phyloP scores from a whole-genome alignment of 495 filamentous ascomycete genomes.

The Viridothelium virens region DNA sequence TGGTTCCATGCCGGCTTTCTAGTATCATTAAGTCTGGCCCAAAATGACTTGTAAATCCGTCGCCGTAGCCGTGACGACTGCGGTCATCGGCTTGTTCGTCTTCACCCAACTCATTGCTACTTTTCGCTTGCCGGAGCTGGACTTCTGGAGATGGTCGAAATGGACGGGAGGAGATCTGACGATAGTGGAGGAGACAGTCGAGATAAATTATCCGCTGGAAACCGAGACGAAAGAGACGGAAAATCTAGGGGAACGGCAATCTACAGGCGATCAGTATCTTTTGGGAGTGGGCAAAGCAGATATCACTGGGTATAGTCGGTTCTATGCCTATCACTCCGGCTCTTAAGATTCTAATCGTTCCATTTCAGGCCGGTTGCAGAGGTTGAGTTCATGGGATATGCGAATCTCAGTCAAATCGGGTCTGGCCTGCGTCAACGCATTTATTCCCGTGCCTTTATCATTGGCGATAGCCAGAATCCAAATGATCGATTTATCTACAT shows the following conservation, averaged over 20 bases:
- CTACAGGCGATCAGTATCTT: slow-evolving; percentile 53
- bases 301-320: slow-evolving; percentile 68
- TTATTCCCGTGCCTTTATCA: slow-evolving; percentile 84
- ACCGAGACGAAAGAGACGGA: slow-evolving; percentile 16
- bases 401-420: slow-evolving; percentile 75
- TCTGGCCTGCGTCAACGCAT: slow-evolving; percentile 82
- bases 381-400: slow-evolving; percentile 89
- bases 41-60: slow-evolving; percentile 28
- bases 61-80: slow-evolving; percentile 21
- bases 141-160: slow-evolving; percentile 24
- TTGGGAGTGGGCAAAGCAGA: slow-evolving; percentile 92
- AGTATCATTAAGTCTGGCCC: not conserved
- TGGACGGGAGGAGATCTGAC: not conserved
- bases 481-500: slow-evolving; percentile 78
- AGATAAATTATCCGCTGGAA: not conserved
- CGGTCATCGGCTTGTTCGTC: slow-evolving; percentile 23
- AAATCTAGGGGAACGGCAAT: slow-evolving; percentile 10
- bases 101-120: slow-evolving; percentile 29
- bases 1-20: not conserved
- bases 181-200: not conserved
- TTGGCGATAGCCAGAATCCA: slow-evolving; percentile 58
- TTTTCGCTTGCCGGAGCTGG: slow-evolving; percentile 28
- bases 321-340: slow-evolving; percentile 12
- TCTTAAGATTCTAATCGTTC: slow-evolving; percentile 15
- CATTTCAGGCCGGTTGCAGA: slow-evolving; percentile 69